Evolutionary conservation across 371 early-diverging fungal genomes (phyloP).

Genomic region (Apophysomyces ossiformis): DNA sequence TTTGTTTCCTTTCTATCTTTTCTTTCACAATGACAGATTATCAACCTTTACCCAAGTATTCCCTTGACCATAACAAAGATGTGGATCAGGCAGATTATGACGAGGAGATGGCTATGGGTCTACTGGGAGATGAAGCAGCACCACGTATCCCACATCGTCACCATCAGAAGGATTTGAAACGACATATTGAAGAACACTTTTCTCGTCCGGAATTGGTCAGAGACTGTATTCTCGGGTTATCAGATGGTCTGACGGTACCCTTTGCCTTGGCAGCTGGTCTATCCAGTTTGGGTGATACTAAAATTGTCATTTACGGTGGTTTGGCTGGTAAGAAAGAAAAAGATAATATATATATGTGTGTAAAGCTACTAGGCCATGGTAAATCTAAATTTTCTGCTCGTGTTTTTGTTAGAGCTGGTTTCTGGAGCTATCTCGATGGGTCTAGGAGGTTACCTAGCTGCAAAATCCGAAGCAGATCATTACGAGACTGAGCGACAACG

Average conservation of each 20-base stretch:
- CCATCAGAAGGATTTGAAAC: conserved; percentile 29
- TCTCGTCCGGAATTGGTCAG: conserved; percentile 68
- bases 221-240: conserved; percentile 70
- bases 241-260: conserved; percentile 78
- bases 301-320: conserved; percentile 72
- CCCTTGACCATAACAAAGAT: background rate
- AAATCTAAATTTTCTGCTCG: too few species aligned
- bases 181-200: conserved; percentile 68
- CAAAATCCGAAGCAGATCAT: conserved; percentile 51
- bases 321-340: conserved; percentile 53
- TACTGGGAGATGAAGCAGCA: background rate
- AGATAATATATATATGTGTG: conserved; percentile 12
- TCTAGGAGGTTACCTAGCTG: conserved; percentile 54
- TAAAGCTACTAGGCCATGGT: too few species aligned
- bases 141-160: conserved; percentile 45
- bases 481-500: conserved; percentile 54
- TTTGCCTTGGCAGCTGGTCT: conserved; percentile 80
- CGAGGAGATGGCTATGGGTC: background rate
- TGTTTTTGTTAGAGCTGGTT: conserved; percentile 56
- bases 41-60: background rate
- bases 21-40: background rate
- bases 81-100: background rate
- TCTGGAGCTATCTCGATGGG: conserved; percentile 37
- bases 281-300: conserved; percentile 58
- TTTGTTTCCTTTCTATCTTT: background rate